Base-by-base conservation (phyloP, 495 filamentous ascomycete species). In the Cetradonia linearis region DNA sequence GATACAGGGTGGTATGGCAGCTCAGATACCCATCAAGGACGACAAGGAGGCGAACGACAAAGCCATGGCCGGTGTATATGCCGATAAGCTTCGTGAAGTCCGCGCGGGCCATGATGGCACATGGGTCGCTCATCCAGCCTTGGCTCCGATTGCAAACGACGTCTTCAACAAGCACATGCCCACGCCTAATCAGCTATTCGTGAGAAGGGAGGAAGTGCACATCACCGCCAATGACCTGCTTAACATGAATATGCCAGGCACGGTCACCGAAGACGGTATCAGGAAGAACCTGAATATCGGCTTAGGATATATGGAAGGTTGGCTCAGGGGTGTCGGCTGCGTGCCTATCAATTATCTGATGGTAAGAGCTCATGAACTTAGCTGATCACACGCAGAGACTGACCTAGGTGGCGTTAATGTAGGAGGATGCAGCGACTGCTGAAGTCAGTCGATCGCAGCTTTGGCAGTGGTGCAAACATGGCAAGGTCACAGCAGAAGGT, bases 81-180 rank as follows among this genome's bases (percentile, higher is more conserved):
- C 87, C 46, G 93, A 99, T 75, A 99, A 99, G 81, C 83, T 99
- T 58, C 88, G 93, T 37, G 93, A 99, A 76, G 93, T 89, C 54
- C 85, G 85, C 62, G 94, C 93, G 52, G 93, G 93, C 58, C 93
- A 99, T 76, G 93, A 98, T 72, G 91, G 91, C 16, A 86, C 89
- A 59, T 96, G 93, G 93, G 92, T 99, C 54, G 93, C 93, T 16
- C 93, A 99, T 75, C 93, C 93, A 1, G 94, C 92, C 0, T 82
- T 99, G 30, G 91, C 93, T 3, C 63, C 76, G 50, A 95, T 99
- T 70, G 93, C 93, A 28, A 82, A 83, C 54, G 91, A 96, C 18
- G 82, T 97, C 66, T 99, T 99, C 83, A 96, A 99, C 81, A 86
- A 91, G 78, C 73, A 97, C 78, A 99, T 99, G 93, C 94, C 93